Base-by-base conservation (phyloP, 2,329 filamentous ascomycete genomes). In the Colletotrichum lentis region DNA sequence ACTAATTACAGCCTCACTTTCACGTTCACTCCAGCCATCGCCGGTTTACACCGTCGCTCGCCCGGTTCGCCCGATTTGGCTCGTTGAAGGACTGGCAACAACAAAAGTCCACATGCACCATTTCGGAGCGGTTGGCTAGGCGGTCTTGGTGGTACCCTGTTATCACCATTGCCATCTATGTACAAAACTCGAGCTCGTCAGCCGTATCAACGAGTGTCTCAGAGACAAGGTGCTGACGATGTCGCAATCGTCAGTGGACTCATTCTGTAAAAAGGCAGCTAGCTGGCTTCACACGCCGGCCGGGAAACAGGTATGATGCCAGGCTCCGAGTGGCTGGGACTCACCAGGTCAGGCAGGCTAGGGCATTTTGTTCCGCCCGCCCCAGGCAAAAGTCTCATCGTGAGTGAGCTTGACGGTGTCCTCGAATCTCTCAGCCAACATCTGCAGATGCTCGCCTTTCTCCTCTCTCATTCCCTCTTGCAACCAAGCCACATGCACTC, bases 1-100 rank as follows among this genome's bases (percentile, higher is more conserved):
- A 50, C 37, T 52, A 52, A 50, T 27, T 52, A 27, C 55, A 60
- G 62, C 62, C 54, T 44, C 46, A 47, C 16, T 31, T 41, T 64
- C 46, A 52, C n/a, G 35, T 27, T 44, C 44, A 59, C 43, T 20
- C 22, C 22, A 11, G 16, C 37, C 18, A 43, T 22, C 18, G 20
- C 44, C 43, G n/a, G 16, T 31, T 8, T 35, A 12, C 16, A 57
- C 24, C 16, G 7, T 35, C 31, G 8, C 31, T 35, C 22, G 49
- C 24, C 24, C 18, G 16, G 11, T n/a, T 35, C 44, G 8, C 10
- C 27, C 20, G 27, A 11, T 31, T 11, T 11, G 14, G 24, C n/a
- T 35, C 41, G n/a, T 44, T 8, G 12, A 47, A 44, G 18, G 54
- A 31, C 18, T 43, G 24, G 16, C 24, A 46, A 24, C 41, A 43